These are phyloP conservation scores for Isoetes taiwanensis DNA, from an alignment of 75 land plant species.

Conservation along the genomic window DNA sequence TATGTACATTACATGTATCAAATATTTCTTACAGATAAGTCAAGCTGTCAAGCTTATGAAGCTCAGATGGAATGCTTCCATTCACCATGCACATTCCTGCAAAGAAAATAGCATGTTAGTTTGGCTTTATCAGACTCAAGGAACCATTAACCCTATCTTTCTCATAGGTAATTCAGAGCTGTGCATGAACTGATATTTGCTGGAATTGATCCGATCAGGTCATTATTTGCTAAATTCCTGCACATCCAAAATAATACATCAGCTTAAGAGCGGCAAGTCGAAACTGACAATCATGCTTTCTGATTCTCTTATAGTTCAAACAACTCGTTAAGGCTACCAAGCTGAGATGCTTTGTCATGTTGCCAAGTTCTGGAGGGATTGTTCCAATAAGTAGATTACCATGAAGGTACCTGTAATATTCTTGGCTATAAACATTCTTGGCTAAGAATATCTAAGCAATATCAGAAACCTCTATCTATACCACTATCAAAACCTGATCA, in stretches of 20 bases:
- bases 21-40: not conserved
- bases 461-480: no score
- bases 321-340: constrained; percentile 1
- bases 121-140: not conserved
- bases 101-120: not conserved
- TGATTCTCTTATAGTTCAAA: constrained; percentile 7
- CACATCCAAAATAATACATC: not conserved
- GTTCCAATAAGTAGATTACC: not conserved
- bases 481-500: no score
- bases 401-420: constrained; percentile 5
- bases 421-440: no score
- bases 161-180: not conserved
- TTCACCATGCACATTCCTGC: constrained; percentile 6
- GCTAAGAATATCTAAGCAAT: no score
- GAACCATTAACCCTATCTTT: no score
- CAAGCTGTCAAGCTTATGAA: not conserved
- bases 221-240: not conserved
- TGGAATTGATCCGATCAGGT: not conserved
- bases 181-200: not conserved
- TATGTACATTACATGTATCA: no score
- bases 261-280: no score
- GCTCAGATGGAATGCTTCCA: constrained; percentile 2
- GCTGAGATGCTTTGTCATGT: constrained; percentile 7
- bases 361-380: constrained; percentile 1
- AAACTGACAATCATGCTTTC: no score